phyloP scores from a whole-genome alignment of 2,329 filamentous ascomycete genomes.

The Colletotrichum tofieldiae region DNA sequence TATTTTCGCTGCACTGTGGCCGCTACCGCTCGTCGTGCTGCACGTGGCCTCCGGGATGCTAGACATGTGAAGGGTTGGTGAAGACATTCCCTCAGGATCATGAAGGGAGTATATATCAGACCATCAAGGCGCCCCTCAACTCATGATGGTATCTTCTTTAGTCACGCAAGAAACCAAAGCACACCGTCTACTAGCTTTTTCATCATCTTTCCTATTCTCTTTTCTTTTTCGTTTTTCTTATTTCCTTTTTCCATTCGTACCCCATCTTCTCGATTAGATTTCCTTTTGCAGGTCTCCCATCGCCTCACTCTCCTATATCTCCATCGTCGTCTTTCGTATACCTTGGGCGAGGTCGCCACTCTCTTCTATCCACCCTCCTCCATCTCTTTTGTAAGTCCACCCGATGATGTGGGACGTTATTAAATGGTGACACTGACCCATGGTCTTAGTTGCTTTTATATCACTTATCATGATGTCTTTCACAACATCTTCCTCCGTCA shows the following conservation, averaged over 20 bases:
- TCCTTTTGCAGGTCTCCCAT: slow-evolving; percentile 7
- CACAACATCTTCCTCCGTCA: slow-evolving; percentile 22
- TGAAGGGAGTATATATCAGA: slow-evolving; percentile 29
- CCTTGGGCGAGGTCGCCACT: background rate
- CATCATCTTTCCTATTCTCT: slow-evolving; percentile 3
- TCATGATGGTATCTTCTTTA: slow-evolving; percentile 21
- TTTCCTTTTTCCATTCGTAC: slow-evolving; percentile 25
- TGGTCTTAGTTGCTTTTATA: background rate
- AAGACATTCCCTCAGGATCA: slow-evolving; percentile 26
- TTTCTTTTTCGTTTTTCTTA: slow-evolving; percentile 7
- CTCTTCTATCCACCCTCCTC: background rate
- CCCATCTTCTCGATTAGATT: slow-evolving; percentile 14
- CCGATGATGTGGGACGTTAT: background rate
- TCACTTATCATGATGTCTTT: slow-evolving; percentile 26
- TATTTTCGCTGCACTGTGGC: slow-evolving; percentile 22
- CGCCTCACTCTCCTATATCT: slow-evolving; percentile 1
- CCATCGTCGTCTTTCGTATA: background rate
- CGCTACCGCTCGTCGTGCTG: slow-evolving; percentile 2
- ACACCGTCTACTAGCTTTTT: slow-evolving; percentile 1
- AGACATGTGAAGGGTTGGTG: slow-evolving; percentile 20
- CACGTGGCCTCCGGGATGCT: background rate
- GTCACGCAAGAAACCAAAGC: slow-evolving; percentile 9
- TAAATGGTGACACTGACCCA: slow-evolving; percentile 3
- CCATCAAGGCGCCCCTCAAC: slow-evolving; percentile 15
- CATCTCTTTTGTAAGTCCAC: slow-evolving; percentile 12